phyloP scores from a whole-genome alignment of 2,329 filamentous ascomycete species.

The Colletotrichum sp. region DNA sequence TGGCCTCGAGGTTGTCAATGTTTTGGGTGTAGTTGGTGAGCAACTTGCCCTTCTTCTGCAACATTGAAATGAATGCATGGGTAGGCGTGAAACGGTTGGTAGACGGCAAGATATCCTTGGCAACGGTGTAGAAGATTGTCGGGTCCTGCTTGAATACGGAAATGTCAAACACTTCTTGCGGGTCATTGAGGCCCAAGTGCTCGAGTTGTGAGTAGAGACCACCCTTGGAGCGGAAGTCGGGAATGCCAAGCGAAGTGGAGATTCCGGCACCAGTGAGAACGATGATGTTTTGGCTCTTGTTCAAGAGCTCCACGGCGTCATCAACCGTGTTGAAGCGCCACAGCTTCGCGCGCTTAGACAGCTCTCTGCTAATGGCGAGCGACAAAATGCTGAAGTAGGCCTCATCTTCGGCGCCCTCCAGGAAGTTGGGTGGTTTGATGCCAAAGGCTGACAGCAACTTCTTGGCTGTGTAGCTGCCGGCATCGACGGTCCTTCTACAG shows the following conservation, averaged over 20 bases:
- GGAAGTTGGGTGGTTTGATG: conserved; percentile 73
- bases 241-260: conserved; percentile 94
- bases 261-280: conserved; percentile 96
- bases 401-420: conserved; percentile 75
- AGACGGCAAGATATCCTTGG: conserved; percentile 86
- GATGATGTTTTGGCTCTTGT: conserved; percentile 80
- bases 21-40: conserved; percentile 99
- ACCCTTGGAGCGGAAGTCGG: conserved; percentile 93
- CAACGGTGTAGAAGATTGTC: conserved; percentile 87
- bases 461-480: conserved; percentile 74
- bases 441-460: conserved; percentile 88
- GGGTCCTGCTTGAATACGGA: conserved; percentile 85
- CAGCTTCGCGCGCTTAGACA: conserved; percentile 82
- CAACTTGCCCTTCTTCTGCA: conserved; percentile 87
- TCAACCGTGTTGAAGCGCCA: conserved; percentile 82
- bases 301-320: conserved; percentile 81
- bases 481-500: conserved; percentile 72
- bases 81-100: conserved; percentile 86
- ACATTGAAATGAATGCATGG: conserved; percentile 88
- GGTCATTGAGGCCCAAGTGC: conserved; percentile 78
- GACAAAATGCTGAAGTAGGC: conserved; percentile 77
- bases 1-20: conserved; percentile 93
- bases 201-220: conserved; percentile 88
- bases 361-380: conserved; percentile 78
- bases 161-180: conserved; percentile 96